Evolutionary conservation across 352 stramenopile genomes (phyloP), one percentile per base, ranked within the genome.

Genomic region (Phytophthora multivora): DNA sequence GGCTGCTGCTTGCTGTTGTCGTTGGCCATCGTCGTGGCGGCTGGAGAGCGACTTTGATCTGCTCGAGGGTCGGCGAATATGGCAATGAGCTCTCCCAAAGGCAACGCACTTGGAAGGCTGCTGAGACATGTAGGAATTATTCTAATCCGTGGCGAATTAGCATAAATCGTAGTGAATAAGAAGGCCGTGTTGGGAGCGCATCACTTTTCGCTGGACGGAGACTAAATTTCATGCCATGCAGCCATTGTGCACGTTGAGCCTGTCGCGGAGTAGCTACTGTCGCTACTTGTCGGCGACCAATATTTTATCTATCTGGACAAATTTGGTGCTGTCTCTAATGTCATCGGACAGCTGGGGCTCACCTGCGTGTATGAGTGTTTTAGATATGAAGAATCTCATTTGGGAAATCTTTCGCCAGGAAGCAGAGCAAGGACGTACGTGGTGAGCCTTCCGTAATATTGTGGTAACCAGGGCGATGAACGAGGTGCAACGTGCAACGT

Each of bases 131-230:
- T 51, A 49, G 2, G 10, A 57, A 48, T 19, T 40, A 53, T 12
- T 26, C 26, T 11, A 53, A 53, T 54, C 21, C 41, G 21, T 13
- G n/a, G 6, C 4, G 12, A 15, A 19, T 28, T 31, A 42, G 30
- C 3, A 19, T 41, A 40, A 41, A 7, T 30, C 4, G 2, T 28
- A 52, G 46, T 11, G 47, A 54, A 54, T 23, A 21, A 45, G 25
- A 45, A 45, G 13, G 15, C 23, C 13, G 47, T 30, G 15, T 18
- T 48, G 6, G 28, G 19, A 30, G 23, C 16, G n/a, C 38, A 43
- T 41, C 46, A 39, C 28, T 25, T 41, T 66, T 66, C 58, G 50
- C 50, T 66, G 58, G 35, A 46, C 41, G 58, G 19, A 51, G 25
- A 15, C 23, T 11, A 21, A 21, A 21, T 60, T 52, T 25, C 25